phyloP scores from a whole-genome alignment of 2,329 filamentous ascomycete species.

The Biscogniauxia mediterranea region DNA sequence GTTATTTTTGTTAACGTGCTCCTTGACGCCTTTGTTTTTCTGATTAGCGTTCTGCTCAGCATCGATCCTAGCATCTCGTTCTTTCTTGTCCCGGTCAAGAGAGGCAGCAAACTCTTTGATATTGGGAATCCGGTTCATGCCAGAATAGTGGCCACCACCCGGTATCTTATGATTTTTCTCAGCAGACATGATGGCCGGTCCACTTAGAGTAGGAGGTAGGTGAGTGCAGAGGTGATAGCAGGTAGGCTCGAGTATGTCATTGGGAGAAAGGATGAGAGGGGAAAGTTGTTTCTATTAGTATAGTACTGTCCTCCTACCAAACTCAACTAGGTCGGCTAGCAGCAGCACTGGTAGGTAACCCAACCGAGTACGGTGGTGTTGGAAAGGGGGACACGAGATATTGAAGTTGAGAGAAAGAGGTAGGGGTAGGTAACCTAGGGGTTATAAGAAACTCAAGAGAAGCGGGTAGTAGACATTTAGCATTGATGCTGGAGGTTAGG shows the following conservation, averaged over 20 bases:
- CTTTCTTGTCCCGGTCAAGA: conserved; percentile 75
- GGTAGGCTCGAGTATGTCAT: not conserved
- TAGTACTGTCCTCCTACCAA: too few relatives aligned
- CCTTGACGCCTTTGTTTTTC: conserved; percentile 33
- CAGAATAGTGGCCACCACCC: conserved; percentile 66
- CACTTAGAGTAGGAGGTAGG: not conserved
- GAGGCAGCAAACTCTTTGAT: conserved; percentile 79
- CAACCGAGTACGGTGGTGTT: too few relatives aligned
- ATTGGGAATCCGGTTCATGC: conserved; percentile 79
- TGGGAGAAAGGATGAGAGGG: not conserved
- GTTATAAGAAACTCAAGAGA: too few relatives aligned
- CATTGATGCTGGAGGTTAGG: too few relatives aligned
- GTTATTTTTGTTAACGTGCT: conserved; percentile 41
- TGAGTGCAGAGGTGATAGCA: too few relatives aligned
- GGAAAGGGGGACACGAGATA: too few relatives aligned
- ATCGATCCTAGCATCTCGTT: conserved; percentile 72
- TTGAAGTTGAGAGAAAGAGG: too few relatives aligned
- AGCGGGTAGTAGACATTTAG: too few relatives aligned
- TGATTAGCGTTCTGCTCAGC: conserved; percentile 42
- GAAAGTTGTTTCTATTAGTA: not conserved
- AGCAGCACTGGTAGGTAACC: too few relatives aligned
- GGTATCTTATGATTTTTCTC: conserved; percentile 29
- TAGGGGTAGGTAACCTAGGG: too few relatives aligned
- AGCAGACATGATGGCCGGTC: conserved; percentile 23
- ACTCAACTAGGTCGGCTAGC: too few relatives aligned